Percentiles rank a stretch among this genome's conserved stretches.
These are phyloP conservation scores for Penicillium coprophilum DNA, from an alignment of 495 filamentous ascomycete genomes.

Conservation along the genomic window DNA sequence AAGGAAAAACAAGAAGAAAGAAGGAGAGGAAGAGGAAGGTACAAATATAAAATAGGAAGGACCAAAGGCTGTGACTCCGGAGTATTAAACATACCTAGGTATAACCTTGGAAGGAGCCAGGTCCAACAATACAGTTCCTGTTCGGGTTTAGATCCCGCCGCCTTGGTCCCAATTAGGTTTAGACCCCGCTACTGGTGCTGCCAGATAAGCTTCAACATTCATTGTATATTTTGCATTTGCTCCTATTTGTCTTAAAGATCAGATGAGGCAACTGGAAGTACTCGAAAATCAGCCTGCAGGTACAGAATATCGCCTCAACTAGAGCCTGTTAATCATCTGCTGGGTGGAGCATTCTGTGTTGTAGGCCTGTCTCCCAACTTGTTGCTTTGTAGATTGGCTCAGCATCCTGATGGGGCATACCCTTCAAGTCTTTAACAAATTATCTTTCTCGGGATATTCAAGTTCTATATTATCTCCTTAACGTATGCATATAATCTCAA, in stretches of 20 bases:
- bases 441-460: not conserved
- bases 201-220: not conserved
- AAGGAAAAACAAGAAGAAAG: not conserved
- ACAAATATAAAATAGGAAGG: too few relatives aligned
- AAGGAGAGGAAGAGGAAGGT: too few relatives aligned
- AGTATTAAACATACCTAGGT: too few relatives aligned
- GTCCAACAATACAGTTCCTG: not conserved
- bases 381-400: not conserved
- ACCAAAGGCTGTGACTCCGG: not conserved
- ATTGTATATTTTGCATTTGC: not conserved
- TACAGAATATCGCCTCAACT: not conserved
- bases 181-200: not conserved
- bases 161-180: not conserved
- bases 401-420: not conserved
- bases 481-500: not conserved
- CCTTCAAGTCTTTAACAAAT: not conserved
- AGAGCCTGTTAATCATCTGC: not conserved
- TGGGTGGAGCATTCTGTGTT: not conserved
- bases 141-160: constrained; percentile 8
- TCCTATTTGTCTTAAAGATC: not conserved
- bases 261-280: not conserved
- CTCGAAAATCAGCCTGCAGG: not conserved
- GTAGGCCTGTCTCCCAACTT: too few relatives aligned
- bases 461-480: not conserved
- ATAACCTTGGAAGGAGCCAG: not conserved